Percentiles rank a stretch among this genome's conserved stretches.
Evolutionary conservation across 352 stramenopile genomes (phyloP).

Genomic region (Peronospora belbahrii): DNA sequence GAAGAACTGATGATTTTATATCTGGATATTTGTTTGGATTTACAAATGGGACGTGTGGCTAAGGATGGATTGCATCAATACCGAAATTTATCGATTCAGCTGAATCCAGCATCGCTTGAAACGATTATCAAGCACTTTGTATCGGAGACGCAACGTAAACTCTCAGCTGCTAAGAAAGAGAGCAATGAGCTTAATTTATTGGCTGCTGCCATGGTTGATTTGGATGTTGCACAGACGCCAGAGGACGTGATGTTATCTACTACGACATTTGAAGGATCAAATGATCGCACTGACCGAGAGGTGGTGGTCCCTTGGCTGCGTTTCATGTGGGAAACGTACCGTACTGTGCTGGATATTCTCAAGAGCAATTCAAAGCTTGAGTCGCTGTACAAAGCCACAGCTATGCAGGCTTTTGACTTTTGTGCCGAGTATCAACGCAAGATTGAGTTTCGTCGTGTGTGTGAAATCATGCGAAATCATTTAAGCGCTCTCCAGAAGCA

Average conservation of each 20-base stretch:
- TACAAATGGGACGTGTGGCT: constrained; percentile 89
- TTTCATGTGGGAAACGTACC: constrained; percentile 98
- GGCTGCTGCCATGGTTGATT: constrained; percentile 75
- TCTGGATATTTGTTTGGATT: constrained; percentile 94
- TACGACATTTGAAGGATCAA: constrained; percentile 92
- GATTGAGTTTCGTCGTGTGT: constrained; percentile 95
- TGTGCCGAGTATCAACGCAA: constrained; percentile 85
- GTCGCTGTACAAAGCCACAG: constrained; percentile 67
- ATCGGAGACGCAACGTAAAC: constrained; percentile 82
- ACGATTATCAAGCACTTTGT: constrained; percentile 91
- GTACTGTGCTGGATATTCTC: constrained; percentile 95
- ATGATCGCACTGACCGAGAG: constrained; percentile 92
- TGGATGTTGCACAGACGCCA: constrained; percentile 90
- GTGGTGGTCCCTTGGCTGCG: constrained; percentile 88
- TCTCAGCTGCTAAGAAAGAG: constrained; percentile 75
- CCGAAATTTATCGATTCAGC: constrained; percentile 90
- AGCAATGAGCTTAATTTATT: constrained; percentile 83
- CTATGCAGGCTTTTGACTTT: constrained; percentile 78
- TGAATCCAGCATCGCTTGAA: constrained; percentile 93
- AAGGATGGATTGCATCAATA: constrained; percentile 99
- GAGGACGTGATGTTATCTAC: constrained; percentile 95
- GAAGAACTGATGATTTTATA: constrained; percentile 96
- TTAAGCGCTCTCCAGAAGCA: constrained; percentile 93
- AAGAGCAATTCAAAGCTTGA: constrained; percentile 93
- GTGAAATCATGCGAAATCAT: constrained; percentile 96